phyloP scores from a whole-genome alignment of 352 stramenopile genomes.

The Phytophthora sansomeana region DNA sequence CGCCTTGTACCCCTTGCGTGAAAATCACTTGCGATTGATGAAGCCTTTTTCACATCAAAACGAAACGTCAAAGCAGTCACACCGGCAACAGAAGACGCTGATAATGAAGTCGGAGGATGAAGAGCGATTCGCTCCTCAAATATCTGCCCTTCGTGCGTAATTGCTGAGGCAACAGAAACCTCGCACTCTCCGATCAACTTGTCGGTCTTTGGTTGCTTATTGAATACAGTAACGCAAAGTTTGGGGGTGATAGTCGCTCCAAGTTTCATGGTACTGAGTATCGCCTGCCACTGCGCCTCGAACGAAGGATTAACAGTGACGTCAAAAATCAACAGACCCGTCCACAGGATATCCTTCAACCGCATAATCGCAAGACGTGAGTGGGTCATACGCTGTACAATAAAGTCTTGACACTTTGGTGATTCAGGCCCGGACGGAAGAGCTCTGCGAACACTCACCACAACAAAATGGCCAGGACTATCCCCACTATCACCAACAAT shows the following conservation, averaged over 20 bases:
- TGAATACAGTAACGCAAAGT: conserved; percentile 73
- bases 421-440: conserved; percentile 37
- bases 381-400: conserved; percentile 86
- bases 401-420: conserved; percentile 55
- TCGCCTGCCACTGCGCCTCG: conserved; percentile 58
- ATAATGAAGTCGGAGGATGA: conserved; percentile 38
- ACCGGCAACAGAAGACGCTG: conserved; percentile 29
- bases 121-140: conserved; percentile 74
- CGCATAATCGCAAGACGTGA: conserved; percentile 81
- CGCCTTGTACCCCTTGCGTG: background rate
- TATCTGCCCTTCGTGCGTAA: conserved; percentile 75
- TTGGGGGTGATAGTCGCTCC: conserved; percentile 72
- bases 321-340: conserved; percentile 77
- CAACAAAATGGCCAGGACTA: conserved; percentile 64
- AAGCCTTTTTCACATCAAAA: conserved; percentile 67
- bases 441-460: conserved; percentile 73
- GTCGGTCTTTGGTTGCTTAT: conserved; percentile 73
- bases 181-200: conserved; percentile 78
- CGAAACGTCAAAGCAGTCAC: conserved; percentile 59
- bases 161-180: conserved; percentile 73
- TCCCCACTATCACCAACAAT: conserved; percentile 33
- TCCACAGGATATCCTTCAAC: conserved; percentile 69
- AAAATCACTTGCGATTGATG: background rate
- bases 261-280: conserved; percentile 65
- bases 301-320: conserved; percentile 47